Percentiles rank a stretch among this genome's conserved stretches.
phyloP scores from a whole-genome alignment of 2,329 filamentous ascomycete species.

The Ceratocystis lukuohia region DNA sequence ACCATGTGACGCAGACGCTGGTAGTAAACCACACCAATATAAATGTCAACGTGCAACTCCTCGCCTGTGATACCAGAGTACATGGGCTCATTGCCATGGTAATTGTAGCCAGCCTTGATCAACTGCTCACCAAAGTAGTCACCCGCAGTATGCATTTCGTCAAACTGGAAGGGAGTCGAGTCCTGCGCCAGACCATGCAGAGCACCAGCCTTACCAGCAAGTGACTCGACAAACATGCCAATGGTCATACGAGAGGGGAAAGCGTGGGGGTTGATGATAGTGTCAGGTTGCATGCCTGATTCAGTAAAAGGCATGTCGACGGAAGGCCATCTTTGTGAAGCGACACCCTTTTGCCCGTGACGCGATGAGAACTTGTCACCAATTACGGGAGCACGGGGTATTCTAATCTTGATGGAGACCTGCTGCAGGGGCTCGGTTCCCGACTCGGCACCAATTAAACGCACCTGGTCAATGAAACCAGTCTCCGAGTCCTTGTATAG shows the following conservation, averaged over 20 bases:
- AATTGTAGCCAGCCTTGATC: conserved; percentile 91
- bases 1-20: conserved; percentile 98
- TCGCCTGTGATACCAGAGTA: conserved; percentile 94
- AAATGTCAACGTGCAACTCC: conserved; percentile 89
- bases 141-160: conserved; percentile 78
- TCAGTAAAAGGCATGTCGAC: conserved; percentile 95
- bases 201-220: conserved; percentile 87
- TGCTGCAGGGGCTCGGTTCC: conserved; percentile 75
- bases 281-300: conserved; percentile 87
- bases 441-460: conserved; percentile 72
- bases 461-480: conserved; percentile 84
- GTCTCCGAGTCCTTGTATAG: conserved; percentile 89
- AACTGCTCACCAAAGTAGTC: conserved; percentile 96
- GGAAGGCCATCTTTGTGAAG: conserved; percentile 87
- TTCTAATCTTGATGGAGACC: conserved; percentile 81
- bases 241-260: conserved; percentile 99
- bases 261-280: conserved; percentile 98
- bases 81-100: conserved; percentile 96
- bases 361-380: conserved; percentile 99
- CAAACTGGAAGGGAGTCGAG: conserved; percentile 87
- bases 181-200: conserved; percentile 94
- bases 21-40: conserved; percentile 95
- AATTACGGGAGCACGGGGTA: conserved; percentile 81
- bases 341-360: conserved; percentile 96
- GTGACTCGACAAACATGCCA: conserved; percentile 95